phyloP scores from a whole-genome alignment of 768 basidiomycete genomes.

The Pisolithus sp. region DNA sequence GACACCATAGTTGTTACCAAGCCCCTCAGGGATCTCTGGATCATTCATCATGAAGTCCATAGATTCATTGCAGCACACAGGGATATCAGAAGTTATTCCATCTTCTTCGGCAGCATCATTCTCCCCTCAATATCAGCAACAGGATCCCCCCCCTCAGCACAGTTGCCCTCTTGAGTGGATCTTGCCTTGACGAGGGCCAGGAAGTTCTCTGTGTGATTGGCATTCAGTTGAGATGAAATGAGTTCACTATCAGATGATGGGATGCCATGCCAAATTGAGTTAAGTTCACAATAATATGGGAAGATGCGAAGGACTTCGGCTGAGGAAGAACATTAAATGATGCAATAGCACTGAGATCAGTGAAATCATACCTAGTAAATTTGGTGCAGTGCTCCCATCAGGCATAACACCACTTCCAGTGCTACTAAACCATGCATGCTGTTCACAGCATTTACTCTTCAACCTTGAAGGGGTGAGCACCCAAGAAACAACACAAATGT shows the following conservation, averaged over 20 bases:
- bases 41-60: background rate
- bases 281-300: constrained; percentile 1
- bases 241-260: background rate
- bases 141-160: background rate
- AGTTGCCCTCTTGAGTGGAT: background rate
- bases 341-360: background rate
- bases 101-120: background rate
- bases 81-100: background rate
- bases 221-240: background rate
- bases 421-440: background rate
- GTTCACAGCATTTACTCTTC: constrained; percentile 2
- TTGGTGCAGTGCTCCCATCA: background rate
- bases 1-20: background rate
- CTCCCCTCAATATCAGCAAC: background rate
- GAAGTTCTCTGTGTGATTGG: background rate
- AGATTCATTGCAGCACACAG: background rate
- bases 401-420: constrained; percentile 1
- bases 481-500: background rate
- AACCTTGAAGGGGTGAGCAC: background rate
- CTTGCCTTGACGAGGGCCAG: background rate
- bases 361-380: background rate
- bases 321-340: background rate
- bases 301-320: constrained; percentile 1
- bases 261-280: constrained; percentile 1
- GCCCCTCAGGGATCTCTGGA: background rate